A percentile compares a stretch with the other conserved stretches of the same genome.
These are phyloP conservation scores for Parasitella parasitica DNA, from an alignment of 371 early-diverging fungal species.

Conservation along the genomic window DNA sequence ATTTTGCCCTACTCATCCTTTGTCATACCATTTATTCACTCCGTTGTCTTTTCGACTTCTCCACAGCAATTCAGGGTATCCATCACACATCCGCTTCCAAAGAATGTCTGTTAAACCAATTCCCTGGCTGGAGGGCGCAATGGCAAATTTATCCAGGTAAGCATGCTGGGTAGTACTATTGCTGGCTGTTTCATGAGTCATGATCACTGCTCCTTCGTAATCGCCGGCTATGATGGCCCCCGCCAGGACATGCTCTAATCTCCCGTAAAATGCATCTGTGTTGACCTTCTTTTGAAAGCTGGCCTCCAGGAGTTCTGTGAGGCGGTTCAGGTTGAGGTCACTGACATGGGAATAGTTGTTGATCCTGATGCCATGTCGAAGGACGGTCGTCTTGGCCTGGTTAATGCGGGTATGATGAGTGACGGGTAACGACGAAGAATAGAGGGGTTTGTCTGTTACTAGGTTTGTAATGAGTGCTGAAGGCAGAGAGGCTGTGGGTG, in stretches of 20 bases:
- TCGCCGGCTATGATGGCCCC: conserved; percentile 86
- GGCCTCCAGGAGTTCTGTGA: conserved; percentile 68
- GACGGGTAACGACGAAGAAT: conserved; percentile 48
- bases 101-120: conserved; percentile 92
- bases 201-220: conserved; percentile 61
- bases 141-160: conserved; percentile 94
- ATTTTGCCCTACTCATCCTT: background rate
- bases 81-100: conserved; percentile 77
- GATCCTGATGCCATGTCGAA: conserved; percentile 78
- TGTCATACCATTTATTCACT: conserved; percentile 85
- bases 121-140: conserved; percentile 85
- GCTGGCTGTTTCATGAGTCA: conserved; percentile 29
- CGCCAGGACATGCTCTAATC: conserved; percentile 56
- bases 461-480: conserved; percentile 46
- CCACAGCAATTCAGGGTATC: conserved; percentile 83
- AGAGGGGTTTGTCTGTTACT: conserved; percentile 53
- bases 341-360: conserved; percentile 46
- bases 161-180: conserved; percentile 18
- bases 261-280: conserved; percentile 56
- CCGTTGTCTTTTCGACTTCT: conserved; percentile 85
- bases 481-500: conserved; percentile 42
- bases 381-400: conserved; percentile 62
- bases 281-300: conserved; percentile 78
- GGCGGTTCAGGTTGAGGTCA: conserved; percentile 53
- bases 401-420: conserved; percentile 31